Evolutionary conservation across 1,284 basidiomycete genomes (phyloP).

Genomic region (Wallemia hederae): DNA sequence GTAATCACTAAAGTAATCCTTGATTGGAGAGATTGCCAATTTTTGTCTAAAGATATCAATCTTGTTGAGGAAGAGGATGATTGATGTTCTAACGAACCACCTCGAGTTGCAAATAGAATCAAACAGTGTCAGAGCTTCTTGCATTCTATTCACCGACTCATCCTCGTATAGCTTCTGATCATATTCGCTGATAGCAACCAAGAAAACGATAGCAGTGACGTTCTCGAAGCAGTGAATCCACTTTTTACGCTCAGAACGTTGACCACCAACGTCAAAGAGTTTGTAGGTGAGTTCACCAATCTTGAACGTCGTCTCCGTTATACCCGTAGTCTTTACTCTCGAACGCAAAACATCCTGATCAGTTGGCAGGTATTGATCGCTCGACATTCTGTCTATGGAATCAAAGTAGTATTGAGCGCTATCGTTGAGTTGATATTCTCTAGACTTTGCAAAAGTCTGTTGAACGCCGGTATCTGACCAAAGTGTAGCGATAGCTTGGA

Average conservation of each 20-base stretch:
- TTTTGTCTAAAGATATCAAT: constrained; percentile 66
- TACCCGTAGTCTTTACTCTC: constrained; percentile 64
- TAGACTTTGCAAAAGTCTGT: constrained; percentile 38
- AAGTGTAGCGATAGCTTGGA: constrained; percentile 33
- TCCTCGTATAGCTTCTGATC: constrained; percentile 85
- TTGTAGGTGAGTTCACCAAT: constrained; percentile 19
- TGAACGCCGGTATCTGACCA: constrained; percentile 55
- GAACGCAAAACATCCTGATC: constrained; percentile 53
- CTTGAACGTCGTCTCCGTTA: constrained; percentile 69
- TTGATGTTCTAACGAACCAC: constrained; percentile 73
- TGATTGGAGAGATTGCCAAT: constrained; percentile 28
- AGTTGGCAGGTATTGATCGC: constrained; percentile 34
- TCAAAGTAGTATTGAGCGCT: constrained; percentile 34
- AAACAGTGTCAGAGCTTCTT: constrained; percentile 29
- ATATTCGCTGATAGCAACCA: constrained; percentile 61
- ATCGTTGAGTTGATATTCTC: constrained; percentile 67
- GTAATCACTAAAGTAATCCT: constrained; percentile 18
- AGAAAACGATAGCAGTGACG: constrained; percentile 58
- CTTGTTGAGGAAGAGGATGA: constrained; percentile 81
- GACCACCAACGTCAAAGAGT: constrained; percentile 74
- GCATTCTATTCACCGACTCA: constrained; percentile 78
- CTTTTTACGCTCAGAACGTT: constrained; percentile 63
- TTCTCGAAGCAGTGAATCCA: constrained; percentile 69
- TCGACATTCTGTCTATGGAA: constrained; percentile 42
- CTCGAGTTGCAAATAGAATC: constrained; percentile 57